Percentiles rank a stretch among this genome's conserved stretches.
These are phyloP conservation scores for Colletotrichum graminicola DNA, from an alignment of 2,329 filamentous ascomycete species.

Conservation along the genomic window DNA sequence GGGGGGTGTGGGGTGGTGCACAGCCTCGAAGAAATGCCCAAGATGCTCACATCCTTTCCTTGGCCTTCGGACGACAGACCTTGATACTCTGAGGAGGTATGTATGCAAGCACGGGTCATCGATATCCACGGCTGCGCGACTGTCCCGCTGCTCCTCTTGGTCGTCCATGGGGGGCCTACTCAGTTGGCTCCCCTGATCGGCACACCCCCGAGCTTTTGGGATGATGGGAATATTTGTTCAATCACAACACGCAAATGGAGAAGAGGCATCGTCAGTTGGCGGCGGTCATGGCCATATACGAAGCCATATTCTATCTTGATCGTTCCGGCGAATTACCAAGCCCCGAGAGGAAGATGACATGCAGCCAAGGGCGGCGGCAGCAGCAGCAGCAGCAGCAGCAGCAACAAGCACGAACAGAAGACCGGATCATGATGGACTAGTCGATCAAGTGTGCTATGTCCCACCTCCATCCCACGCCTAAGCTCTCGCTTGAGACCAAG, in stretches of 20 bases:
- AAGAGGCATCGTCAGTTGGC: neutral
- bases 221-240: neutral
- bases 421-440: neutral
- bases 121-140: neutral
- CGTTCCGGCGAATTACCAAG: neutral
- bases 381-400: no score
- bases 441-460: neutral
- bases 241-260: neutral
- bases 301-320: neutral
- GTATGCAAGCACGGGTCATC: neutral
- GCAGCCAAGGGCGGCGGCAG: neutral
- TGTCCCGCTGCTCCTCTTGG: neutral
- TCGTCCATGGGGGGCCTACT: neutral
- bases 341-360: neutral
- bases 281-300: no score
- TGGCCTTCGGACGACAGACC: neutral
- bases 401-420: neutral
- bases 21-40: conserved; percentile 2
- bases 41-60: neutral
- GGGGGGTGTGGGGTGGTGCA: neutral
- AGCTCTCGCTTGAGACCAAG: neutral
- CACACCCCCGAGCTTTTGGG: neutral
- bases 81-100: neutral
- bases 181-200: neutral
- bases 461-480: conserved; percentile 14